Evolutionary conservation across 2,329 filamentous ascomycete genomes (phyloP).

Genomic region (Pseudohalonectria lignicola): DNA sequence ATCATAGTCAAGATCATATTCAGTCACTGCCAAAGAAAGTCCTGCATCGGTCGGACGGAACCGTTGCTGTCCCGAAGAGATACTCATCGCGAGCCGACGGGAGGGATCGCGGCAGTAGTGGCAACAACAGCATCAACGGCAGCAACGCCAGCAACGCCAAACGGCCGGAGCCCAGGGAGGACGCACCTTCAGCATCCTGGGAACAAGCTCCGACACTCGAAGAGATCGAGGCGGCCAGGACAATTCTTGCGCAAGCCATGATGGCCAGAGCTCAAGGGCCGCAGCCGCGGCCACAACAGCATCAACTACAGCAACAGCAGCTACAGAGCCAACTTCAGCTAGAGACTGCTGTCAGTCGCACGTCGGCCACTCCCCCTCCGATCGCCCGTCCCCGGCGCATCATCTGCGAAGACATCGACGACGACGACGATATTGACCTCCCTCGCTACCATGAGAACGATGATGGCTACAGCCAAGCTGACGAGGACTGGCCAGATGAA

Average conservation of each 20-base stretch:
- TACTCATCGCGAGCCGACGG: constrained; percentile 1
- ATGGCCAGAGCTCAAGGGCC: not conserved
- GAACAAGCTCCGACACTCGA: not conserved
- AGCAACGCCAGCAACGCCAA: not conserved
- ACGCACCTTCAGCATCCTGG: too few species aligned
- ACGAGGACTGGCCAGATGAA: not conserved
- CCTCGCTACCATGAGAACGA: not conserved
- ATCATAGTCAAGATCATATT: too few species aligned
- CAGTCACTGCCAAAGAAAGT: not conserved
- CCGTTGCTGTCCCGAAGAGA: constrained; percentile 1
- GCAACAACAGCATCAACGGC: too few species aligned
- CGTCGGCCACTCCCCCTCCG: too few species aligned
- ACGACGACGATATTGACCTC: too few species aligned
- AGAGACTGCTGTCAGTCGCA: too few species aligned
- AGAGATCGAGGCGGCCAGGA: constrained; percentile 1
- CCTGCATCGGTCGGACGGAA: constrained; percentile 1
- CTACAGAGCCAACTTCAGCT: not conserved
- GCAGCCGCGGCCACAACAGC: too few species aligned
- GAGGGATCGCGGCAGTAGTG: too few species aligned
- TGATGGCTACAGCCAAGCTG: not conserved
- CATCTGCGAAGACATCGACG: not conserved
- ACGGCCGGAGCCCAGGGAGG: not conserved
- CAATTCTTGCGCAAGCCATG: not conserved
- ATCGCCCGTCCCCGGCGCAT: not conserved
- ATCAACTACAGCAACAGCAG: not conserved